Evolutionary conservation across 345 rosid genomes (phyloP), one percentile per base, ranked within the genome.

Genomic region (Sisymbrium irio): DNA sequence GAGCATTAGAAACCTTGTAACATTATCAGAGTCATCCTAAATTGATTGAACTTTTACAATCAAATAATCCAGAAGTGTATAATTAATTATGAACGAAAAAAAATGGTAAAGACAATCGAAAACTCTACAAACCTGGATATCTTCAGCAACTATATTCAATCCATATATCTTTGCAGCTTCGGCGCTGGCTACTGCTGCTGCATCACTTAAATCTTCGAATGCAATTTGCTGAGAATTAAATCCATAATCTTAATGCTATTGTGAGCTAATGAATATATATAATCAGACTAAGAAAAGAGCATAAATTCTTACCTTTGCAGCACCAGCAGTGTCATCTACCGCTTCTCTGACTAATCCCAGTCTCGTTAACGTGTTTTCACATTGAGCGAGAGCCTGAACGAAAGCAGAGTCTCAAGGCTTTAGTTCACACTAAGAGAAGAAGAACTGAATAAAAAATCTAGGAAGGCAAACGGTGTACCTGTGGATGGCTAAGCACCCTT

Each of bases 401-500:
- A 58, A 46, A 27, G 39, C 41, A 19, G 58, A 9, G 2, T 56
- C n/a, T 4, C 3, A 15, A 15, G 4, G 35, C 12, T 22, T 56
- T 20, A 27, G 65, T 20, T 62, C 51, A n/a, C 47, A 45, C 12
- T 32, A 70, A 70, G 2, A 4, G 11, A 57, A 0, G 1, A 67
- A 56, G 49, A 27, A 25, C 20, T 35, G 6, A 32, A 61, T 51
- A 2, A 20, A 53, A 2, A 22, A 6, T 36, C 7, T 33, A 61
- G 57, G 67, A 57, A 75, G 61, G 18, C 7, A 68, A 53, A 42
- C 9, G 42, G 32, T 30, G 46, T 79, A 90, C 99, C 96, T 95
- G 99, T 56, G 97, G 96, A 89, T 92, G 99, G 86, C 99, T 95
- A 59, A 95, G 84, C 71, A 92, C 99, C 80, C 99, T 88, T 73